A percentile compares a stretch with the other conserved stretches of the same genome.
These are phyloP conservation scores for Nannizzia gypsea DNA, from an alignment of 2,329 filamentous ascomycete genomes.

Conservation along the genomic window DNA sequence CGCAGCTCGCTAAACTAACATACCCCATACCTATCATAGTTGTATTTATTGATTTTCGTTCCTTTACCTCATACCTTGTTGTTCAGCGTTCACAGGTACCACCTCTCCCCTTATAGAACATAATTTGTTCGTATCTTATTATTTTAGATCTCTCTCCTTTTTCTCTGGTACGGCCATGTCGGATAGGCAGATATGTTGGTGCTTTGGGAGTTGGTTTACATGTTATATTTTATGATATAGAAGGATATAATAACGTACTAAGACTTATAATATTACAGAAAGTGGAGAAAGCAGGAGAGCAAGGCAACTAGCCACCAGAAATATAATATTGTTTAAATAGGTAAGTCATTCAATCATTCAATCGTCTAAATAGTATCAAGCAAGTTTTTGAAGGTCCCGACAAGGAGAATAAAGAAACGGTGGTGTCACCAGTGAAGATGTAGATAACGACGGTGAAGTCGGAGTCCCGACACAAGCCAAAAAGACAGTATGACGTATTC, in stretches of 20 bases:
- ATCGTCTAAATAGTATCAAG: neutral
- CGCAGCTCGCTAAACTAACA: neutral
- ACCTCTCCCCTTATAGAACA: neutral
- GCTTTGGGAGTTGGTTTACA: neutral
- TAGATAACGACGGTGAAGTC: neutral
- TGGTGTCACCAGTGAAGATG: neutral
- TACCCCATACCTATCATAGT: neutral
- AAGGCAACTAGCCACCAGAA: neutral
- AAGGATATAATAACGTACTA: neutral
- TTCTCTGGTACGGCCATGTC: neutral
- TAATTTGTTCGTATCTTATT: neutral
- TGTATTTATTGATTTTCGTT: neutral
- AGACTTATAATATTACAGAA: neutral
- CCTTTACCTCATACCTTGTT: neutral
- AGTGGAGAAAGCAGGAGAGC: neutral
- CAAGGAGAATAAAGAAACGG: neutral
- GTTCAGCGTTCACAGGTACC: neutral
- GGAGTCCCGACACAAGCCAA: neutral
- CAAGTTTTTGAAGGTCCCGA: neutral
- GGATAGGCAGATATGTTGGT: neutral
- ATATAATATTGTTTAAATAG: neutral
- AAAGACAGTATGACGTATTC: neutral
- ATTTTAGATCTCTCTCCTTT: neutral
- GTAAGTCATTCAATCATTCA: slow-evolving; percentile 3
- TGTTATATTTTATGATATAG: neutral